Evolutionary conservation across 2,329 filamentous ascomycete species (phyloP).

Genomic region (Stachybotrys chlorohalonatus): DNA sequence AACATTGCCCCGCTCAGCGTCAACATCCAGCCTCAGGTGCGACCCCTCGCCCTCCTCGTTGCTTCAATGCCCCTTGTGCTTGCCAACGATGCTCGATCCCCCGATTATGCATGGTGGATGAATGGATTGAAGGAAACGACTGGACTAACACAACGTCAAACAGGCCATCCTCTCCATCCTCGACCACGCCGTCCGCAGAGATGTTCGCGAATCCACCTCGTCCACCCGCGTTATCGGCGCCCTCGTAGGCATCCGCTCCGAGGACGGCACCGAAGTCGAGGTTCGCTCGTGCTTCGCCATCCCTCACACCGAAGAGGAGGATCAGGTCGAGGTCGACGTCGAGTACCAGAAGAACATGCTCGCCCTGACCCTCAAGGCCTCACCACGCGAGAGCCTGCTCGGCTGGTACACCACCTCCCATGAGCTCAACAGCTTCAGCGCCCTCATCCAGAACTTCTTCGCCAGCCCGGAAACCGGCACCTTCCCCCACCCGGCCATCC

Average conservation of each 20-base stretch:
- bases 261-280: slow-evolving; percentile 94
- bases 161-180: slow-evolving; percentile 68
- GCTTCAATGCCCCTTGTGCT: too few species aligned
- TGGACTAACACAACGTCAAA: slow-evolving; percentile 1
- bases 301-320: slow-evolving; percentile 94
- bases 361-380: slow-evolving; percentile 83
- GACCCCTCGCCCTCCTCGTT: slow-evolving; percentile 15
- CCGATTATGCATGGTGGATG: slow-evolving; percentile 1
- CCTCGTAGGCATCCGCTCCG: slow-evolving; percentile 82
- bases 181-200: slow-evolving; percentile 89
- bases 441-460: slow-evolving; percentile 98
- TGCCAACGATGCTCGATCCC: not conserved
- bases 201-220: slow-evolving; percentile 58
- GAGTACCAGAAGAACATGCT: slow-evolving; percentile 99
- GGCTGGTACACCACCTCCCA: slow-evolving; percentile 98
- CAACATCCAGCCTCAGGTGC: slow-evolving; percentile 89
- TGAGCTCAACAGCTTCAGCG: slow-evolving; percentile 97
- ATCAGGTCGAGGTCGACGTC: slow-evolving; percentile 99
- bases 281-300: slow-evolving; percentile 96
- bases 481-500: slow-evolving; percentile 93
- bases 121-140: slow-evolving; percentile 1
- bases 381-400: slow-evolving; percentile 86
- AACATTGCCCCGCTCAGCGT: slow-evolving; percentile 89
- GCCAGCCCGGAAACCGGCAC: slow-evolving; percentile 93
- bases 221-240: slow-evolving; percentile 96